Evolutionary conservation across 306 rosid genomes (phyloP), one percentile per base, ranked within the genome.

Genomic region (Glycine tomentella): DNA sequence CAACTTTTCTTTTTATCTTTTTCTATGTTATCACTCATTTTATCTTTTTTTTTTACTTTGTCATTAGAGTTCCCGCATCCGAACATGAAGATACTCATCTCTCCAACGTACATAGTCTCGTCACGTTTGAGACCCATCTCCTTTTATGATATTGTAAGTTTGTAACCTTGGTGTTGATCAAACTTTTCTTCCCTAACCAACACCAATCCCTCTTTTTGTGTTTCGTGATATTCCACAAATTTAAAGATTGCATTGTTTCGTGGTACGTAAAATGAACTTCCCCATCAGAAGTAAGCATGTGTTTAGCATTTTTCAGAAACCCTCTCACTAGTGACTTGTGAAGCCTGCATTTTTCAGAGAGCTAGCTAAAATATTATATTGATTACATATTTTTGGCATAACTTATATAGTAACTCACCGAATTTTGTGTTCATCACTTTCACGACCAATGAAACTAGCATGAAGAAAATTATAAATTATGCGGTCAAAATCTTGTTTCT

Each of bases 391-490:
- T 62, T 61, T 62, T 6, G 7, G 1, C 33, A 9, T 9, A 46
- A 55, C 83, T 77, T 78, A 25, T 25, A 25, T 25, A 25, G 31
- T 25, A 25, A 25, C 31, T 25, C 31, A 82, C 86, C 0, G 0
- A 42, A 83, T 83, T 11, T 53, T 48, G 4, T 0, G 3, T 1
- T 0, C 4, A 10, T 45, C 1, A 4, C 0, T 2, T 46, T 65
- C 74, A 15, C 7, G 2, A 6, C 0, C 0, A 6, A 4, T 1
- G 8, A 76, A 64, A 1, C 88, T 90, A 7, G 91, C 85, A 57
- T 84, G 91, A 16, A 91, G 91, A 34, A 87, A 90, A 56, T 84
- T 90, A 38, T 80, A 90, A 25, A 87, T 62, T 1, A 84, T 10
- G 1, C 83, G 75, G 20, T 86, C 77, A 31, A 86, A 55, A 86